Base-by-base conservation (phyloP, 306 rosid genomes). In the Gastrolobium villosum region DNA sequence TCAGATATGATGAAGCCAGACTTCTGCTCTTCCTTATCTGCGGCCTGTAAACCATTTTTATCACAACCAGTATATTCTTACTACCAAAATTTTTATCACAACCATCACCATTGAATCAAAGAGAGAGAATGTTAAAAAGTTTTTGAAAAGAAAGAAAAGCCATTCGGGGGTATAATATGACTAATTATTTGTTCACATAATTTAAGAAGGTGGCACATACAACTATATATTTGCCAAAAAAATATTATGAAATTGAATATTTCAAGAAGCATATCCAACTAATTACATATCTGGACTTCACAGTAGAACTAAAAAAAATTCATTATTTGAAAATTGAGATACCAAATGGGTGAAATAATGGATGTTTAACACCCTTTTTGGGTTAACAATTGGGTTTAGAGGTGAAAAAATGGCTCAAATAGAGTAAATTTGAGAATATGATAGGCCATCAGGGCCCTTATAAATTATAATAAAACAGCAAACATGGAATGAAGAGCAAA, bases 1-100 rank as follows among this genome's bases (percentile, higher is more conserved):
- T 86, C 89, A 31, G 94, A 90, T 81, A 66, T 41, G 68, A 84
- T 76, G 60, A 56, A 45, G 37, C 94, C 92, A 37, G 92, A 72
- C 60, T 74, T 79, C 0, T 37, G 69, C 78, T 78, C 88, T 67
- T 72, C 89, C 62, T 50, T 79, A 76, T 86, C 94, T 64, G 88
- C 86, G 5, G 90, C 92, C 90, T 88, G 39, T 4, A 1, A 74
- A 69, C 61, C 73, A 80, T 34, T 45, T 52, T 32, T 67, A 63
- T n/a, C n/a, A n/a, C n/a, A n/a, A n/a, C n/a, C n/a, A n/a, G n/a
- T n/a, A n/a, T n/a, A n/a, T n/a, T n/a, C n/a, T n/a, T n/a, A n/a
- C n/a, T n/a, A n/a, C n/a, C n/a, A n/a, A n/a, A n/a, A n/a, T n/a
- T n/a, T n/a, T n/a, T n/a, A n/a, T n/a, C n/a, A n/a, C n/a, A n/a